Conservation (phyloP, 768 basidiomycete genomes). For the Pleurotus tuber-regium region DNA sequence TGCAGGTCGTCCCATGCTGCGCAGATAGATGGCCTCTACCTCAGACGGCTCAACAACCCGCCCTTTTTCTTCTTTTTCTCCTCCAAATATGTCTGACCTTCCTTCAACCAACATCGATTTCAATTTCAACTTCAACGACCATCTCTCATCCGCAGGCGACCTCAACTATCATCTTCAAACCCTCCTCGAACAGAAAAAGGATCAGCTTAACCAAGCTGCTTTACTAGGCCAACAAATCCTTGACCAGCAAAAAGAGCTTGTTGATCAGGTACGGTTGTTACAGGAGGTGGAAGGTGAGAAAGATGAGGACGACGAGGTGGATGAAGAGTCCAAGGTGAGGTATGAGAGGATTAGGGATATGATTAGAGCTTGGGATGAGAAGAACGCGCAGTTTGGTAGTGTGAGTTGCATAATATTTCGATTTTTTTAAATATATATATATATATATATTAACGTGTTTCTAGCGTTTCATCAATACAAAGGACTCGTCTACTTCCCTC, state of each 20-base stretch:
- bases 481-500: slow-evolving; percentile 46
- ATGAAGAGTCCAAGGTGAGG: slow-evolving; percentile 65
- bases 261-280: slow-evolving; percentile 81
- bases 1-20: slow-evolving; percentile 13
- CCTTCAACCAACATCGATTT: slow-evolving; percentile 28
- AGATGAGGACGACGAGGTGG: slow-evolving; percentile 60
- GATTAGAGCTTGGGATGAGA: slow-evolving; percentile 72
- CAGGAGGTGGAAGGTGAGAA: slow-evolving; percentile 69
- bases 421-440: slow-evolving; percentile 6
- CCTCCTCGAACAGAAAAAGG: slow-evolving; percentile 87
- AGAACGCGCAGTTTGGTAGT: slow-evolving; percentile 75
- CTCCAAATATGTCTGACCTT: slow-evolving; percentile 39
- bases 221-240: slow-evolving; percentile 93
- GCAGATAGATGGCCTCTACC: slow-evolving; percentile 36
- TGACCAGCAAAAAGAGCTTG: slow-evolving; percentile 89
- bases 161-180: slow-evolving; percentile 60
- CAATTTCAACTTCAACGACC: too few relatives aligned
- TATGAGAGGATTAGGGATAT: slow-evolving; percentile 78
- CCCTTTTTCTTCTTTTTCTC: slow-evolving; percentile 13
- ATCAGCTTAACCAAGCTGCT: slow-evolving; percentile 88
- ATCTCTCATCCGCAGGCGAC: slow-evolving; percentile 52
- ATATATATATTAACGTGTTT: slow-evolving; percentile 12
- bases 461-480: slow-evolving; percentile 45
- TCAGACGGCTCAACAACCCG: slow-evolving; percentile 38
- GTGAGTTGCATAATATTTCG: slow-evolving; percentile 10